Evolutionary conservation across 192 early-diverging fungal species (phyloP).

Genomic region (Linnemannia zychae): DNA sequence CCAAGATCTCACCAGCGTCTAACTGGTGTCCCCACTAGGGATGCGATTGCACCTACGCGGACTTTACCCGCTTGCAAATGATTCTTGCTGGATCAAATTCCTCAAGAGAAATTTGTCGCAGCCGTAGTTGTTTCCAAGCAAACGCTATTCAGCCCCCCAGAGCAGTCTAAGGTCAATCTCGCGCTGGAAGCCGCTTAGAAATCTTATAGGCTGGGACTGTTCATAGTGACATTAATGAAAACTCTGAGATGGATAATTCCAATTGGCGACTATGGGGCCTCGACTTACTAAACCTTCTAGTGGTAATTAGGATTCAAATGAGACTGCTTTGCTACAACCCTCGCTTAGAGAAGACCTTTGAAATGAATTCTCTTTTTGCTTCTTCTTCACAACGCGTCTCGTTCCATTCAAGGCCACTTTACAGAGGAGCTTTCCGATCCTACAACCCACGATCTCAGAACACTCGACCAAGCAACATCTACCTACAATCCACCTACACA

Average conservation of each 20-base stretch:
- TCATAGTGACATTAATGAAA: too few species aligned
- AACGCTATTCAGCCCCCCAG: conserved; percentile 58
- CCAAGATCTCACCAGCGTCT: conserved; percentile 49
- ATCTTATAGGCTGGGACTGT: background rate
- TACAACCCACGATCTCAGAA: background rate
- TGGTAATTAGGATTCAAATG: too few species aligned
- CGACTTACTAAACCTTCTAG: too few species aligned
- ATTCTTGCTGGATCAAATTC: conserved; percentile 28
- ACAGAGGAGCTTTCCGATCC: background rate
- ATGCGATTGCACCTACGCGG: conserved; percentile 40
- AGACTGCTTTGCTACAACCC: too few species aligned
- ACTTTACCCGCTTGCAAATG: conserved; percentile 56
- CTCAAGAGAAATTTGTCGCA: conserved; percentile 17
- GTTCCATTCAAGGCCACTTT: background rate
- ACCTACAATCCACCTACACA: background rate
- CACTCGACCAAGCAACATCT: background rate
- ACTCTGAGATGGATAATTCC: background rate
- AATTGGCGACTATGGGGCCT: background rate
- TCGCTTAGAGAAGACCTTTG: background rate
- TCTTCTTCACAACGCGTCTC: background rate
- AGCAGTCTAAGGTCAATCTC: conserved; percentile 15
- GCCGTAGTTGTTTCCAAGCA: conserved; percentile 55
- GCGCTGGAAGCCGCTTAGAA: background rate
- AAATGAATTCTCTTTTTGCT: background rate
- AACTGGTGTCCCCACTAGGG: conserved; percentile 54